These are phyloP conservation scores for Bidens hawaiensis DNA, from an alignment of 140 eudicot species.

Conservation along the genomic window DNA sequence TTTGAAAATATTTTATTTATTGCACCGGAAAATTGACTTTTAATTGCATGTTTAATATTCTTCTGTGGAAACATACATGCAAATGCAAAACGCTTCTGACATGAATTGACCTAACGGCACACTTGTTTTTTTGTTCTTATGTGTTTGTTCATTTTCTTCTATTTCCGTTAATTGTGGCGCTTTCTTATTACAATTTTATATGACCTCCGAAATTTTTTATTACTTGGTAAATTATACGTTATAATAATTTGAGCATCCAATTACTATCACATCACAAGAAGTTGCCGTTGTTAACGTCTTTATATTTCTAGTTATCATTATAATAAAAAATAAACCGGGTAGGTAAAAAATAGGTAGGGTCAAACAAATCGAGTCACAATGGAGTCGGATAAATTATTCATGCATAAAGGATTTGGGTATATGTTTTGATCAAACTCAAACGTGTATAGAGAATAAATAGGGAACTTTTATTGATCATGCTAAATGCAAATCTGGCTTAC, in stretches of 20 bases:
- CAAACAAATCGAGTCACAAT: too few relatives aligned
- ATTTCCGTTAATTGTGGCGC: constrained; percentile 20
- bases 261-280: constrained; percentile 1
- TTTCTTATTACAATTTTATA: constrained; percentile 9
- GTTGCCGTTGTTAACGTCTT: neutral
- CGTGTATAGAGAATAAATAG: too few relatives aligned
- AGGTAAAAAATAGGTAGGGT: neutral
- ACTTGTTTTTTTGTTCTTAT: constrained; percentile 25
- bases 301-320: neutral
- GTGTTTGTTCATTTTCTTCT: constrained; percentile 16
- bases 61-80: neutral
- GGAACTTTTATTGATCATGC: too few relatives aligned
- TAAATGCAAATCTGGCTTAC: too few relatives aligned
- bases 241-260: neutral
- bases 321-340: neutral
- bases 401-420: too few relatives aligned
- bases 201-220: neutral
- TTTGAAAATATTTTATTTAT: neutral
- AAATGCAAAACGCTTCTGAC: neutral
- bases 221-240: too few relatives aligned
- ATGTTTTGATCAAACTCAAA: too few relatives aligned
- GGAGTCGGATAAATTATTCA: too few relatives aligned
- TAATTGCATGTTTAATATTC: neutral
- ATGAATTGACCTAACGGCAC: constrained; percentile 42
- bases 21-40: neutral